Conservation (phyloP, 495 filamentous ascomycete species). For the Rhypophila decipiens region DNA sequence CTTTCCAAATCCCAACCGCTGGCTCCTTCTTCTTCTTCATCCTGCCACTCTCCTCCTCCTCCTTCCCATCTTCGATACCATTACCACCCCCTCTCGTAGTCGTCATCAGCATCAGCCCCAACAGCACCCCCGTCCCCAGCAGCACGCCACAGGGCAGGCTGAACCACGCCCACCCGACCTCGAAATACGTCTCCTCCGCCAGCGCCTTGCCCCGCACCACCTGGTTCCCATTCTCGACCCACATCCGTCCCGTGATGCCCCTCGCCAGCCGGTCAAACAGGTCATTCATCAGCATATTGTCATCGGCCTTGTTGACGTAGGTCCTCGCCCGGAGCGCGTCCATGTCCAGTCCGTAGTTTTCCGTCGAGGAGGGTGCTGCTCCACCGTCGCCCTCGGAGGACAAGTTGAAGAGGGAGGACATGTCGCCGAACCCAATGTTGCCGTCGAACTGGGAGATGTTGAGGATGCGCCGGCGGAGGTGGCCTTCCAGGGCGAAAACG, state of each 20-base stretch:
- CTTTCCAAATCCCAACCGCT: too few species aligned
- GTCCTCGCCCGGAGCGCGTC: too few species aligned
- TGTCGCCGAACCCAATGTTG: neutral
- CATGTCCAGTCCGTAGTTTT: too few species aligned
- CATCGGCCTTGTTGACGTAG: neutral
- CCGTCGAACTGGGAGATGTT: neutral
- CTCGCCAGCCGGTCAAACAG: neutral
- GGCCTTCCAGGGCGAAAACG: neutral
- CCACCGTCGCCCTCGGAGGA: too few species aligned
- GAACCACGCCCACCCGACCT: neutral
- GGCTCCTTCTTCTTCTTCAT: too few species aligned
- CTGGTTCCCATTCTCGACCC: neutral
- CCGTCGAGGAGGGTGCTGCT: too few species aligned
- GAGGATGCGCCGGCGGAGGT: neutral
- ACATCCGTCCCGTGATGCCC: neutral
- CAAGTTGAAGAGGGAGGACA: neutral
- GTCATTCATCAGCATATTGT: neutral
- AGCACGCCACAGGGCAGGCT: neutral
- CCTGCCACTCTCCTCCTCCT: too few species aligned
- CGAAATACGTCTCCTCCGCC: neutral
- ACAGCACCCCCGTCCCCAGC: neutral
- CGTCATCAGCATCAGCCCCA: neutral
- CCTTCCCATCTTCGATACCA: too few species aligned
- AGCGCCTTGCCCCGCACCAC: neutral
- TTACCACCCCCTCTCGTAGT: too few species aligned